A percentile compares a stretch with the other conserved stretches of the same genome.
phyloP scores from a whole-genome alignment of 31 red algal genomes.

The Endocladia muricata region DNA sequence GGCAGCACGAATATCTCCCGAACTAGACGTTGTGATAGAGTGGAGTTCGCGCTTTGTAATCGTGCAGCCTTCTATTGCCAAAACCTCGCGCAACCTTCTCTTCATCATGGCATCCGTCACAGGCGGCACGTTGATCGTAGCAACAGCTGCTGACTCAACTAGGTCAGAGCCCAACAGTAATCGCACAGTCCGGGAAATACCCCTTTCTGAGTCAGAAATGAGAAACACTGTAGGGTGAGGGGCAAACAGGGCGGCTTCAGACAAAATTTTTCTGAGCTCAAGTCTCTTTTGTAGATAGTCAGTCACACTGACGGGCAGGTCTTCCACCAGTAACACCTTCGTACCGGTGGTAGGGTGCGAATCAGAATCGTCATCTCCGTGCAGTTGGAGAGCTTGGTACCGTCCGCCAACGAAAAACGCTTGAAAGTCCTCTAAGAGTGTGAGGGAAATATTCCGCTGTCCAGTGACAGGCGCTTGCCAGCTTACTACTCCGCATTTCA shows the following conservation, averaged over 20 bases:
- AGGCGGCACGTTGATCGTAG: constrained; percentile 27
- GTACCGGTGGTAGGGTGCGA: not conserved
- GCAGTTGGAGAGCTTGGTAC: constrained; percentile 16
- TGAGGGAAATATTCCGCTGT: not conserved
- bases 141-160: constrained; percentile 26
- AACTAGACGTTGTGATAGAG: not conserved
- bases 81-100: constrained; percentile 16
- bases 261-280: not conserved
- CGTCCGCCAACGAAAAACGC: constrained; percentile 32
- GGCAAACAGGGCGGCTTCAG: constrained; percentile 27
- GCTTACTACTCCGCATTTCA: not conserved
- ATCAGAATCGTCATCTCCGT: not conserved
- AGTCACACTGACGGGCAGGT: constrained; percentile 28
- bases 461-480: constrained; percentile 43
- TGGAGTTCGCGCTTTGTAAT: constrained; percentile 7
- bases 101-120: constrained; percentile 31
- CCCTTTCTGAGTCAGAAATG: constrained; percentile 49
- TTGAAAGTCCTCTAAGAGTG: constrained; percentile 40
- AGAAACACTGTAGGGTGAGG: constrained; percentile 42
- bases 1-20: constrained; percentile 53
- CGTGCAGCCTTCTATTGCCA: constrained; percentile 1
- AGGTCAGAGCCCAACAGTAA: constrained; percentile 26
- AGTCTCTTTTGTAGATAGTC: constrained; percentile 8
- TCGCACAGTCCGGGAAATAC: constrained; percentile 11
- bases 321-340: constrained; percentile 37